Percentiles rank a stretch among this genome's conserved stretches.
Evolutionary conservation across 2,329 filamentous ascomycete genomes (phyloP).

Genomic region (Aspergillus sp.): DNA sequence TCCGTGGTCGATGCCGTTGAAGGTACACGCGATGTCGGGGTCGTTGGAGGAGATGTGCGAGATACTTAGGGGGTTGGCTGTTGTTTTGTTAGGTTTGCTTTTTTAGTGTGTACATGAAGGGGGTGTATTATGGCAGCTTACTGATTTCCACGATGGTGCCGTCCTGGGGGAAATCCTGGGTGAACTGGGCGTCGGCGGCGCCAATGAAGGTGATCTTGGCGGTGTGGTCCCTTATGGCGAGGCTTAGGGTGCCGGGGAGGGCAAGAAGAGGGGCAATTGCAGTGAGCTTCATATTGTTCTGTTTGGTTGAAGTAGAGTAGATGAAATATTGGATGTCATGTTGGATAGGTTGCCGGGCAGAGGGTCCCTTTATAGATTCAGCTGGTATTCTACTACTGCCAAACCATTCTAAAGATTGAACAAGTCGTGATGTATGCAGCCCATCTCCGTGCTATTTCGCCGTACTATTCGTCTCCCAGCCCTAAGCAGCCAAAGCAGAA

Average conservation of each 20-base stretch:
- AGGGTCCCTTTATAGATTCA: not conserved
- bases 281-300: not conserved
- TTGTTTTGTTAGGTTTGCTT: too few relatives aligned
- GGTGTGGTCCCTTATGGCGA: not conserved
- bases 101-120: too few relatives aligned
- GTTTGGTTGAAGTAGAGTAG: not conserved
- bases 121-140: not conserved
- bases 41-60: not conserved
- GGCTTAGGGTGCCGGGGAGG: not conserved
- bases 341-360: not conserved
- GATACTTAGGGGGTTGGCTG: not conserved
- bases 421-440: not conserved
- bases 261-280: not conserved
- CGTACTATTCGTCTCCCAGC: not conserved
- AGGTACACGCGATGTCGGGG: not conserved
- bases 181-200: not conserved
- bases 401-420: not conserved
- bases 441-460: not conserved
- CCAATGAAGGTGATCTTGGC: not conserved
- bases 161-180: not conserved
- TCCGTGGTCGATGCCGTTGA: not conserved
- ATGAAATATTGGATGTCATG: not conserved
- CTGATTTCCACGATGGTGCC: not conserved
- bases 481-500: not conserved
- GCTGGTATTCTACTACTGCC: not conserved